A percentile compares a stretch with the other conserved stretches of the same genome.
These are phyloP conservation scores for Penicillium brasilianum DNA, from an alignment of 2,329 filamentous ascomycete genomes.

Conservation along the genomic window DNA sequence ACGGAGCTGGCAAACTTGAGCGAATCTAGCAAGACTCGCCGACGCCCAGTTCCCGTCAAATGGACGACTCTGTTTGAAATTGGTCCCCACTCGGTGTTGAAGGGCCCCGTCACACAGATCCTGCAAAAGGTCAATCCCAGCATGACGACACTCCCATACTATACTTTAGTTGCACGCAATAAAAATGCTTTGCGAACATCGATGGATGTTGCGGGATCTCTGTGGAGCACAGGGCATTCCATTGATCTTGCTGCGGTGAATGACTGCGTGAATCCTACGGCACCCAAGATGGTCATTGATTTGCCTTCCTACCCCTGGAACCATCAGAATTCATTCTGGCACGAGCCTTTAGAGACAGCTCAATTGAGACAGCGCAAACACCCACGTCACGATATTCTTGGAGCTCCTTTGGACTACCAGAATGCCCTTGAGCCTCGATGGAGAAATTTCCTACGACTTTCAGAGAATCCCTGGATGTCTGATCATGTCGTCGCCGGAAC, in stretches of 20 bases:
- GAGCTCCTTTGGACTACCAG: slow-evolving; percentile 26
- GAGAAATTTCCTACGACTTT: slow-evolving; percentile 47
- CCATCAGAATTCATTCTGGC: slow-evolving; percentile 47
- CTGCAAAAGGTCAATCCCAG: slow-evolving; percentile 17
- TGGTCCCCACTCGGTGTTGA: slow-evolving; percentile 37
- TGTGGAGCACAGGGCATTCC: slow-evolving; percentile 23
- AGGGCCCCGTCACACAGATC: slow-evolving; percentile 32
- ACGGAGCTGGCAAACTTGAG: slow-evolving; percentile 20
- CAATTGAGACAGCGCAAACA: slow-evolving; percentile 34
- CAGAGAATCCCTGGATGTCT: slow-evolving; percentile 48
- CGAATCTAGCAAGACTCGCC: slow-evolving; percentile 21
- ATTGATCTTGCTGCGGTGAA: slow-evolving; percentile 20
- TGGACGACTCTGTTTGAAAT: slow-evolving; percentile 33
- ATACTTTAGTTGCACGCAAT: slow-evolving; percentile 19
- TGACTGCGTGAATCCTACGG: slow-evolving; percentile 12
- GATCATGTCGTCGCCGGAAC: slow-evolving; percentile 47
- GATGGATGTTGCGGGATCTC: slow-evolving; percentile 16
- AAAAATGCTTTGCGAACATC: slow-evolving; percentile 18
- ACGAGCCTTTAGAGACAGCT: slow-evolving; percentile 34
- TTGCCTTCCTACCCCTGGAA: slow-evolving; percentile 52
- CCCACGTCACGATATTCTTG: slow-evolving; percentile 33
- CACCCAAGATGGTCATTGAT: slow-evolving; percentile 28
- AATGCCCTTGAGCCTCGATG: slow-evolving; percentile 44
- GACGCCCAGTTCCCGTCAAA: slow-evolving; percentile 21
- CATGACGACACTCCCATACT: slow-evolving; percentile 17